Evolutionary conservation across 805 yeast genomes (phyloP), one percentile per base, ranked within the genome.

Genomic region (Candida andamanensis): DNA sequence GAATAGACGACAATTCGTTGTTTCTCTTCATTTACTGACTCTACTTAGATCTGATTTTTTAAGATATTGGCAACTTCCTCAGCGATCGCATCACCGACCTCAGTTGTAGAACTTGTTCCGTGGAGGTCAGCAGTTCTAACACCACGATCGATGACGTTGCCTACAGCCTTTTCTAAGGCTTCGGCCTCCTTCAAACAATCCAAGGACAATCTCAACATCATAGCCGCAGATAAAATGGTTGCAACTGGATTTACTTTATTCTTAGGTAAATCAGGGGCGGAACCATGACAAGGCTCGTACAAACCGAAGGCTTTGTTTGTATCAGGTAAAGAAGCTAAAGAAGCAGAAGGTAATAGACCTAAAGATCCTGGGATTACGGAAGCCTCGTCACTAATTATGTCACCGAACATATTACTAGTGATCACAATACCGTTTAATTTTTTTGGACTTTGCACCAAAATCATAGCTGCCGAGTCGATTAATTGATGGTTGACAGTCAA

Each of bases 391-490:
- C 95, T 84, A 50, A 92, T 85, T 59, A 92, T 92, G 60, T 92
- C 98, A 54, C 98, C 98, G 59, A 92, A 92, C 95, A 92, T 90
- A 68, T 92, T 92, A 50, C 83, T 80, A 27, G 97, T 90, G 55
- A 92, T 77, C 30, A 92, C 78, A 31, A 92, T 74, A 63, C 98
- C 98, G 57, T 92, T 92, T 55, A 92, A 74, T 47, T 79, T 79
- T 26, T 89, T 82, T 50, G 98, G 98, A 41, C 75, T 78, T 65
- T 92, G 87, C 49, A 92, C 84, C 48, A 92, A 68, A 54, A 90
- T 90, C 98, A 92, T 92, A 30, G 98, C 97, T 32, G 98, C 98
- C 10, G 97, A 89, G 63, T 92, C 98, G 50, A 92, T 90, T 60
- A 92, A 75, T 69, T 92, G 98, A 64, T 92, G 96, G 58, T 90